These are phyloP conservation scores for Prunus armeniaca DNA, from an alignment of 306 rosid species.

Conservation along the genomic window DNA sequence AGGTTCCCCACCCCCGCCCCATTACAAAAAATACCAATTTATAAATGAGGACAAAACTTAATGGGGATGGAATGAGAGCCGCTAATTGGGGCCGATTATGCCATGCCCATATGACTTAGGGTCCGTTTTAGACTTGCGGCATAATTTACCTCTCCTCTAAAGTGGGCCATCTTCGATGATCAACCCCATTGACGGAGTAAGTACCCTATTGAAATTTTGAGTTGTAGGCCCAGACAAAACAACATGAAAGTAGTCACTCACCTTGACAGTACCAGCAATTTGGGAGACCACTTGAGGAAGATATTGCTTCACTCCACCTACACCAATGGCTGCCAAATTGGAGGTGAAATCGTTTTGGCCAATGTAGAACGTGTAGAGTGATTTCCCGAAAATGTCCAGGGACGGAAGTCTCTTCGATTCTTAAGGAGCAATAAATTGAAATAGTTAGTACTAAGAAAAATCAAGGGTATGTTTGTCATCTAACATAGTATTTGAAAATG, in stretches of 20 bases:
- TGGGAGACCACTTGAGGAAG: slow-evolving; percentile 63
- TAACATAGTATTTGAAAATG: not conserved
- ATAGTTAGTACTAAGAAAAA: not conserved
- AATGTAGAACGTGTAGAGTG: slow-evolving; percentile 65
- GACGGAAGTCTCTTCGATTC: slow-evolving; percentile 54
- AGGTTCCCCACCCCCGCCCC: no score
- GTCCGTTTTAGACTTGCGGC: no score
- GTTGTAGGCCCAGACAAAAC: not conserved
- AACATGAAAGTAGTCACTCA: slow-evolving; percentile 8
- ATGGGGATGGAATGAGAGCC: no score
- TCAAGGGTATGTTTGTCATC: not conserved
- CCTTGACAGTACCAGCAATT: slow-evolving; percentile 65
- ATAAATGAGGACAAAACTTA: no score
- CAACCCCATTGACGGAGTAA: not conserved
- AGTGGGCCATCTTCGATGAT: not conserved
- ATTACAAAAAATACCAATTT: no score
- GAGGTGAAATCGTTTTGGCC: slow-evolving; percentile 97
- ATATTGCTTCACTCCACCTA: slow-evolving; percentile 44
- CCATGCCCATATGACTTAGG: no score
- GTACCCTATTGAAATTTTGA: not conserved
- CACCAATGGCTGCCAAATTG: slow-evolving; percentile 55
- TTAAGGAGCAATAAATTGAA: slow-evolving; percentile 8
- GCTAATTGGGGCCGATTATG: no score
- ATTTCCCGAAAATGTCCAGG: slow-evolving; percentile 54
- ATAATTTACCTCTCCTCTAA: no score